Conservation (phyloP, 805 yeast genomes). For the Saccharomycopsis selenospora region DNA sequence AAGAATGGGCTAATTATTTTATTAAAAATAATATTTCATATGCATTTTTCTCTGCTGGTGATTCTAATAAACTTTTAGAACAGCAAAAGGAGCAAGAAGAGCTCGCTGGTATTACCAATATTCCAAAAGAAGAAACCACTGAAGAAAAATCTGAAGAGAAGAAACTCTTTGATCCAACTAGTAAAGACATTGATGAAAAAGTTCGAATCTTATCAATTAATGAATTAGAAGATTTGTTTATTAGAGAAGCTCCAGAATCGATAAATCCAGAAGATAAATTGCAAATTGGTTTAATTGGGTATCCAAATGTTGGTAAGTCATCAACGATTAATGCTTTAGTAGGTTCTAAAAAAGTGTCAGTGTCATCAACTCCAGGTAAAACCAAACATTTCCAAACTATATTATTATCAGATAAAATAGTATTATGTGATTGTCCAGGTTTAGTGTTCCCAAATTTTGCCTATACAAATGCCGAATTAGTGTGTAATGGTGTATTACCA, state of each 20-base stretch:
- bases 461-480: slow-evolving; percentile 91
- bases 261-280: slow-evolving; percentile 54
- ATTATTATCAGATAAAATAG: slow-evolving; percentile 68
- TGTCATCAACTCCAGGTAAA: slow-evolving; percentile 97
- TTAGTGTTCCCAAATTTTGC: slow-evolving; percentile 97
- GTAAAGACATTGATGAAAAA: slow-evolving; percentile 35
- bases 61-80: slow-evolving; percentile 71
- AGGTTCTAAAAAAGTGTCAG: slow-evolving; percentile 96
- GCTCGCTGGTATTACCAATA: slow-evolving; percentile 23
- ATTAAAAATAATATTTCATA: slow-evolving; percentile 59
- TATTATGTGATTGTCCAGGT: slow-evolving; percentile 98
- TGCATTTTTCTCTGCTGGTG: slow-evolving; percentile 88
- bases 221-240: slow-evolving; percentile 75
- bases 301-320: slow-evolving; percentile 94
- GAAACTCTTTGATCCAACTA: slow-evolving; percentile 27
- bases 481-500: slow-evolving; percentile 97
- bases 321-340: slow-evolving; percentile 97
- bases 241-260: slow-evolving; percentile 70
- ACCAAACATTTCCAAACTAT: slow-evolving; percentile 98
- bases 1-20: slow-evolving; percentile 83
- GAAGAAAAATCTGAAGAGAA: slow-evolving; percentile 16
- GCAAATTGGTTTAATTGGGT: slow-evolving; percentile 94
- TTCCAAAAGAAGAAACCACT: slow-evolving; percentile 23
- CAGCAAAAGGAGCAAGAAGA: slow-evolving; percentile 45
- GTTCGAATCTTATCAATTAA: slow-evolving; percentile 72